These are phyloP conservation scores for Allium fistulosum DNA, from an alignment of 106 monocot genomes.

Conservation along the genomic window DNA sequence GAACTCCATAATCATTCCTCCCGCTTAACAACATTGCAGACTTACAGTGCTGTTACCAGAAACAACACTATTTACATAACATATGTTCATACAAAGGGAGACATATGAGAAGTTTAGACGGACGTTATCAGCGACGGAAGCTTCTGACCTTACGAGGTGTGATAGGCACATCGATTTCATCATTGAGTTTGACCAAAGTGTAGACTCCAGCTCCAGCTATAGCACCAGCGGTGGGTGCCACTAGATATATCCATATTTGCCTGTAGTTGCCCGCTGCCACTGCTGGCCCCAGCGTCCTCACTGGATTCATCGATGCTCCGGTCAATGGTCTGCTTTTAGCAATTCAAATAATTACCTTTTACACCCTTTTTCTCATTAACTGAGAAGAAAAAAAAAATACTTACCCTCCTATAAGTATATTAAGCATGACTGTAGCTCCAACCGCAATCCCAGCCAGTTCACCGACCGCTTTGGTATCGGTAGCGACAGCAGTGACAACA, in stretches of 20 bases:
- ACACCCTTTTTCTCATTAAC: too few relatives aligned
- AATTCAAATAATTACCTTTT: too few relatives aligned
- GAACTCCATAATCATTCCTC: too few relatives aligned
- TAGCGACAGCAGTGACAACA: conserved; percentile 86
- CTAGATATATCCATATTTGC: conserved; percentile 78
- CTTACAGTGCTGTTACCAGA: too few relatives aligned
- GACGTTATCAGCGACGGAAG: conserved; percentile 16
- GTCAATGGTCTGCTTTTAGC: conserved; percentile 36
- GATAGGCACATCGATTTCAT: conserved; percentile 20
- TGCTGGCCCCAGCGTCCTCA: conserved; percentile 81
- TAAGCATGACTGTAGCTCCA: conserved; percentile 86
- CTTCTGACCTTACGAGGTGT: neutral
- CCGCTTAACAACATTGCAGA: too few relatives aligned
- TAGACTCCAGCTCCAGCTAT: conserved; percentile 59
- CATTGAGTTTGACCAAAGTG: conserved; percentile 65
- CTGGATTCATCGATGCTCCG: conserved; percentile 90
- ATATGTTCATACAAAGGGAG: too few relatives aligned
- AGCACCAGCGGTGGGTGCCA: conserved; percentile 64
- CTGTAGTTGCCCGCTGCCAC: conserved; percentile 75
- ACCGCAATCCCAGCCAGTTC: conserved; percentile 90
- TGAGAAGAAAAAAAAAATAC: neutral
- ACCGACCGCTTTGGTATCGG: conserved; percentile 69
- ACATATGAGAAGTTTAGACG: too few relatives aligned
- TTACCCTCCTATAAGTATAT: conserved; percentile 80
- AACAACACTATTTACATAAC: too few relatives aligned